These are phyloP conservation scores for Skeletonema grethae DNA, from an alignment of 108 stramenopile species.

Conservation along the genomic window DNA sequence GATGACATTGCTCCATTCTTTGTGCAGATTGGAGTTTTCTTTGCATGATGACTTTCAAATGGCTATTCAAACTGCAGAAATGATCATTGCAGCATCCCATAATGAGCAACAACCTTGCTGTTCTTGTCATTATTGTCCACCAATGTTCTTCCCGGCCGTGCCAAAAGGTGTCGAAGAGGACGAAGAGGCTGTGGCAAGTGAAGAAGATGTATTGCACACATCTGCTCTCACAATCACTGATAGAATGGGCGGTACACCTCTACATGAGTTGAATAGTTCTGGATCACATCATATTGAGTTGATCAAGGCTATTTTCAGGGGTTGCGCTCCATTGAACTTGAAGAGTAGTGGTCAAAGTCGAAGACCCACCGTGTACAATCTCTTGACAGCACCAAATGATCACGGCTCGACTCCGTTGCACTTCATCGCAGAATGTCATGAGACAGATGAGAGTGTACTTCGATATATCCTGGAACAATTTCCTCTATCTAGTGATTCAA, in stretches of 20 bases:
- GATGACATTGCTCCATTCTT: conserved; percentile 16
- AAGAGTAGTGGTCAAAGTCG: not conserved
- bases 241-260: conserved; percentile 31
- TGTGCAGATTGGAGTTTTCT: conserved; percentile 13
- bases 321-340: conserved; percentile 7
- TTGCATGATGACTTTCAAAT: not conserved
- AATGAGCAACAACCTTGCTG: conserved; percentile 12
- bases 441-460: conserved; percentile 10
- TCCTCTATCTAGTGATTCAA: not conserved
- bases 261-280: conserved; percentile 24
- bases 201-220: conserved; percentile 16
- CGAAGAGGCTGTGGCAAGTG: not conserved
- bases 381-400: conserved; percentile 23
- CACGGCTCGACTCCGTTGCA: conserved; percentile 36
- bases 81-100: conserved; percentile 30
- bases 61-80: conserved; percentile 18
- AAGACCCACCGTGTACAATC: conserved; percentile 18
- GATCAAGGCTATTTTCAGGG: conserved; percentile 13
- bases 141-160: conserved; percentile 7
- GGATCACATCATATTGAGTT: conserved; percentile 37
- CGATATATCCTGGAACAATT: conserved; percentile 16
- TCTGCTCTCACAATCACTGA: conserved; percentile 42
- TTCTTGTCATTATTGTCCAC: conserved; percentile 26
- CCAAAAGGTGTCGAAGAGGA: not conserved
- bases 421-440: conserved; percentile 2